Percentiles rank a stretch among this genome's conserved stretches.
Conservation (phyloP, 768 basidiomycete species). For the Rhizopogon vulgaris region DNA sequence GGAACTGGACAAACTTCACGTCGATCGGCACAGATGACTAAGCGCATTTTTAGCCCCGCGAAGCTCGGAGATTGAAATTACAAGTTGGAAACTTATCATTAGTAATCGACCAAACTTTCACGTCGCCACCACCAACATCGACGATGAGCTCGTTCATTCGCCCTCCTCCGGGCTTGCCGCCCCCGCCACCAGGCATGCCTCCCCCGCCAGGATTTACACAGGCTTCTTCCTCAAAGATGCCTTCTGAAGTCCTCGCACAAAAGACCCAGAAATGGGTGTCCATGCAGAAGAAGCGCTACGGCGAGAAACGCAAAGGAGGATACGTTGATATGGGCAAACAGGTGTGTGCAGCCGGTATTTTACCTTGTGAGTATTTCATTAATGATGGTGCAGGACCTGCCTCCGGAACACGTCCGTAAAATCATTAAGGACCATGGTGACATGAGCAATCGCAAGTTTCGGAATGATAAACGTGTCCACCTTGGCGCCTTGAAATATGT, state of each 20-base stretch:
- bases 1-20: too few relatives aligned
- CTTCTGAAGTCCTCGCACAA: constrained; percentile 70
- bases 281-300: constrained; percentile 89
- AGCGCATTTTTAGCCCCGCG: neutral
- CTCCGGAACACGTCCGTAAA: constrained; percentile 97
- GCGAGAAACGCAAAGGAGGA: constrained; percentile 84
- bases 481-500: constrained; percentile 98
- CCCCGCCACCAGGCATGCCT: constrained; percentile 37
- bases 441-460: constrained; percentile 99
- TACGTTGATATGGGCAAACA: constrained; percentile 92
- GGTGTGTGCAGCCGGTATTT: constrained; percentile 38
- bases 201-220: constrained; percentile 27
- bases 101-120: constrained; percentile 22
- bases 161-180: constrained; percentile 28
- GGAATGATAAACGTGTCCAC: constrained; percentile 99
- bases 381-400: constrained; percentile 61
- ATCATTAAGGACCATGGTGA: constrained; percentile 99
- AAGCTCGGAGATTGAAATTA: constrained; percentile 18
- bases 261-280: constrained; percentile 97
- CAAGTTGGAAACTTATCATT: constrained; percentile 7
- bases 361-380: constrained; percentile 1
- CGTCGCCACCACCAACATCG: constrained; percentile 18
- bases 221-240: constrained; percentile 37
- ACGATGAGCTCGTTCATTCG: constrained; percentile 29
- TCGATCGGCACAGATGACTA: neutral